These are phyloP conservation scores for Gossypium lobatum DNA, from an alignment of 441 rosid genomes.

Conservation along the genomic window DNA sequence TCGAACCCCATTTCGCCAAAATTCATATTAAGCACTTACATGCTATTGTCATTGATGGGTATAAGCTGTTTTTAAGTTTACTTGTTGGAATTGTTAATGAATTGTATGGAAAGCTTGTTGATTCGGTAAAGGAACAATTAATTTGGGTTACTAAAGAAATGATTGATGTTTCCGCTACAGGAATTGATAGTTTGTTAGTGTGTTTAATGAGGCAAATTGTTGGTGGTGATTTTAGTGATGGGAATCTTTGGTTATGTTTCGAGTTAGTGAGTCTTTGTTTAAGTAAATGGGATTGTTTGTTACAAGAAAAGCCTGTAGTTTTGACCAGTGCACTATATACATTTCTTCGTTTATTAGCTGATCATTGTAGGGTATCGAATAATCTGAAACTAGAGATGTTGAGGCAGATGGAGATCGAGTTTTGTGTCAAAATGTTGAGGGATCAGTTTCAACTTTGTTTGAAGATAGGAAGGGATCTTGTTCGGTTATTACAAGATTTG, in stretches of 20 bases:
- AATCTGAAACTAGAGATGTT: conserved; percentile 34
- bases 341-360: conserved; percentile 59
- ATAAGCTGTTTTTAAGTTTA: conserved; percentile 46
- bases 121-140: conserved; percentile 48
- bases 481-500: conserved; percentile 66
- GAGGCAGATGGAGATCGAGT: conserved; percentile 53
- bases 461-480: conserved; percentile 73
- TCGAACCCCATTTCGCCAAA: conserved; percentile 36
- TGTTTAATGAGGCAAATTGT: conserved; percentile 53
- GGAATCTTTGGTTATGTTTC: conserved; percentile 71
- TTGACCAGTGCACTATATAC: conserved; percentile 60
- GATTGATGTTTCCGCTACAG: conserved; percentile 57
- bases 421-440: conserved; percentile 81
- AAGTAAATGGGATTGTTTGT: conserved; percentile 46
- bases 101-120: conserved; percentile 49
- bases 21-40: conserved; percentile 60
- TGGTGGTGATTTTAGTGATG: conserved; percentile 61
- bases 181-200: conserved; percentile 49
- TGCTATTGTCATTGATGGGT: conserved; percentile 71
- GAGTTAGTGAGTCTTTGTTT: conserved; percentile 50
- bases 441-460: conserved; percentile 53
- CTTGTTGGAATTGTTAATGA: conserved; percentile 40
- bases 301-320: conserved; percentile 51
- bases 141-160: conserved; percentile 67
- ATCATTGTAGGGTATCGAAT: conserved; percentile 52